phyloP scores from a whole-genome alignment of 1,139 yeast species.

The Protomyces pachydermus region DNA sequence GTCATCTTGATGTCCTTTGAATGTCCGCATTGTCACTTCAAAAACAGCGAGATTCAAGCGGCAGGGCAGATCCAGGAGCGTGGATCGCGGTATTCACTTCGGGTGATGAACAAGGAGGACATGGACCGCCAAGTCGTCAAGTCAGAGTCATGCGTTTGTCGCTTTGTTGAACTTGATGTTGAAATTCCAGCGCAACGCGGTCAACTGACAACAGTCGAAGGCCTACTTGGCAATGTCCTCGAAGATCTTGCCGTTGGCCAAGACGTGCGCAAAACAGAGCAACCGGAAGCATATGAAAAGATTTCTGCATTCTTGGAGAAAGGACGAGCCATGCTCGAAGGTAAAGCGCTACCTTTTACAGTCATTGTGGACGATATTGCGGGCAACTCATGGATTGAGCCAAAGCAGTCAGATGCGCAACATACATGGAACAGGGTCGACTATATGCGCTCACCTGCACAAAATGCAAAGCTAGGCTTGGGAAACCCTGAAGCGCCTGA shows the following conservation, averaged over 20 bases:
- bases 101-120: constrained; percentile 66
- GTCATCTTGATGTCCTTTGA: constrained; percentile 90
- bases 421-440: constrained; percentile 89
- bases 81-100: constrained; percentile 69
- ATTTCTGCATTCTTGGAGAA: constrained; percentile 64
- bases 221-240: constrained; percentile 73
- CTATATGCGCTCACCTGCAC: constrained; percentile 81
- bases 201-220: constrained; percentile 87
- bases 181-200: constrained; percentile 96
- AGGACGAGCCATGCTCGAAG: constrained; percentile 56
- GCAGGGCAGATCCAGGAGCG: constrained; percentile 71
- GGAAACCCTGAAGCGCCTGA: constrained; percentile 63
- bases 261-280: constrained; percentile 63
- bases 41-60: constrained; percentile 89
- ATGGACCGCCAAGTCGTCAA: constrained; percentile 88
- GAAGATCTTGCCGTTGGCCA: constrained; percentile 81
- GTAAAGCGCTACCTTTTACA: constrained; percentile 72
- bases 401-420: constrained; percentile 75
- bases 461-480: constrained; percentile 80
- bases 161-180: constrained; percentile 76
- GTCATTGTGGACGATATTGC: constrained; percentile 86
- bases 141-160: constrained; percentile 79
- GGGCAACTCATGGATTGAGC: constrained; percentile 96
- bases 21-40: constrained; percentile 90
- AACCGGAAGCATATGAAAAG: constrained; percentile 70